Evolutionary conservation across 2,329 filamentous ascomycete species (phyloP), one percentile per base, ranked within the genome.

Genomic region (Ascochyta pisi): DNA sequence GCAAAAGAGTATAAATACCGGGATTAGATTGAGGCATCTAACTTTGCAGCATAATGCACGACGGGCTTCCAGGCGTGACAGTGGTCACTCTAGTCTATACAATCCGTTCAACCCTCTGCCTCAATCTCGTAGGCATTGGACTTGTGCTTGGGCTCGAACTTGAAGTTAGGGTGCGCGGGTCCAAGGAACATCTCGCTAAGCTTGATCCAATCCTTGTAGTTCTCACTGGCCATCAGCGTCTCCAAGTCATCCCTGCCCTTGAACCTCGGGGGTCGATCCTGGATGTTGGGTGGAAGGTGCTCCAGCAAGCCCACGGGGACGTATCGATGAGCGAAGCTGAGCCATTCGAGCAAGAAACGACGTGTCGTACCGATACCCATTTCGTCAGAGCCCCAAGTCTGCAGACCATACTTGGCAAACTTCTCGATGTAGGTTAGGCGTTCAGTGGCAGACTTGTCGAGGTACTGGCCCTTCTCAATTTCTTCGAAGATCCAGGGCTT

Each of bases 401-500:
- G 92, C 50, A 99, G 84, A 8, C 95, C 95, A 72, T 95, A 96
- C 55, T 89, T 88, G 51, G 86, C 90, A 73, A 96, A 99, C 69
- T 92, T 92, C 77, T 96, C 92, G 33, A 99, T 82, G 69, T 96
- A 92, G 33, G 81, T 79, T 27, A 99, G 84, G 54, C 95, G 89
- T 80, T 99, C 94, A 5, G 87, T 84, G 2, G 94, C 89, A 3
- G 91, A 92, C 77, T 99, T 99, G 81, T 99, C 95, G 35, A 99
- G 85, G 73, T 98, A 97, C 77, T 98, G 95, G 5, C 90, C 90
- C 60, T 87, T 85, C 64, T 91, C 86, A 51, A 99, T 98, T 77
- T 99, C 95, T 76, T 99, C 95, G 72, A 98, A 99, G 60, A 99
- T 82, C 95, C 95, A 99, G 0, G 95, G 95, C 79, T 99, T 99